Percentiles rank a stretch among this genome's conserved stretches.
Evolutionary conservation across 2,329 filamentous ascomycete genomes (phyloP).

Genomic region (Colletotrichum salicis): DNA sequence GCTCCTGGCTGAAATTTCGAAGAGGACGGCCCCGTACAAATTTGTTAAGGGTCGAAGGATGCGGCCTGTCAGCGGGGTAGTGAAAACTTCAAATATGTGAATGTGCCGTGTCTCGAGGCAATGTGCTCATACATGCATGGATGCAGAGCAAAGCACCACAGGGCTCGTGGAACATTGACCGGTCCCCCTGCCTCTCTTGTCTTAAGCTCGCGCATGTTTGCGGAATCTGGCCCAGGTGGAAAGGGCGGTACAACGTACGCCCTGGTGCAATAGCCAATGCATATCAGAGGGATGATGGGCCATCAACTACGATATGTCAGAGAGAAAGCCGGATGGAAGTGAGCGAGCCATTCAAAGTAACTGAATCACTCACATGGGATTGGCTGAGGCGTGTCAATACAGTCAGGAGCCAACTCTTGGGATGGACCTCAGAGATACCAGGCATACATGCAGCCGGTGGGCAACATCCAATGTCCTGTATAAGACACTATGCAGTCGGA

Average conservation of each 20-base stretch:
- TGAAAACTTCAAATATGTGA: background rate
- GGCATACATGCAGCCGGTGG: background rate
- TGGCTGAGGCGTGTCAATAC: background rate
- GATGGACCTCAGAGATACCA: background rate
- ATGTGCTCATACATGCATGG: background rate
- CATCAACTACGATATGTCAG: background rate
- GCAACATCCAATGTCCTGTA: background rate
- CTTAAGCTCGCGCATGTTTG: slow-evolving; percentile 5
- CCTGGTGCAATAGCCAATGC: background rate
- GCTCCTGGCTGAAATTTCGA: background rate
- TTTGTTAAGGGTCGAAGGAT: background rate
- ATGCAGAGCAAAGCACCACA: background rate
- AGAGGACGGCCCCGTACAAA: background rate
- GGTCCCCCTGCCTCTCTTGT: background rate
- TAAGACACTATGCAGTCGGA: background rate
- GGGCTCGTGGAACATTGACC: background rate
- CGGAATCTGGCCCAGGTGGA: background rate
- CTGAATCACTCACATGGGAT: background rate
- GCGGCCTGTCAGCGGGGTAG: background rate
- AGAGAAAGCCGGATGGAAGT: background rate
- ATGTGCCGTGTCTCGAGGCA: background rate
- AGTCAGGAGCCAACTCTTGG: background rate
- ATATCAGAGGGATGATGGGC: background rate
- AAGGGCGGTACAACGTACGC: background rate
- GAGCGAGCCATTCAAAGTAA: background rate